Evolutionary conservation across 495 filamentous ascomycete genomes (phyloP).

Genomic region (Aspergillus affinis): DNA sequence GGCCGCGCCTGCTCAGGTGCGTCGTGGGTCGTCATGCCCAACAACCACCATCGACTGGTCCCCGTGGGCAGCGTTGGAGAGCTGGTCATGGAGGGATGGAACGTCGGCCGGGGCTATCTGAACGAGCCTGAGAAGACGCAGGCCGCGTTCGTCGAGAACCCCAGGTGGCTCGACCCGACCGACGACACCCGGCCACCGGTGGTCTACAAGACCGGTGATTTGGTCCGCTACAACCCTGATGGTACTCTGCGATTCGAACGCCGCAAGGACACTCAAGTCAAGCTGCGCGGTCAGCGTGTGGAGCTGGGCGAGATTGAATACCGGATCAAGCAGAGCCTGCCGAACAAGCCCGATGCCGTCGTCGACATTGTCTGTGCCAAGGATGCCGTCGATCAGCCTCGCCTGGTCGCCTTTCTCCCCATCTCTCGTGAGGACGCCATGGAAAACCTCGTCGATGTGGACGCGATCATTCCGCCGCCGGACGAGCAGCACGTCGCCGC

Average conservation of each 20-base stretch:
- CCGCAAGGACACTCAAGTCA: slow-evolving; percentile 62
- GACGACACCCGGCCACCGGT: background rate
- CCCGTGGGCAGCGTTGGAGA: slow-evolving; percentile 44
- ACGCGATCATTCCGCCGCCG: slow-evolving; percentile 2
- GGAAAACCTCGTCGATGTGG: background rate
- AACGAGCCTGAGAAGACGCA: slow-evolving; percentile 38
- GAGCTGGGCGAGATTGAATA: slow-evolving; percentile 40
- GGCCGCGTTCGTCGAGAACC: slow-evolving; percentile 42
- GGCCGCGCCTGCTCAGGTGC: slow-evolving; percentile 12
- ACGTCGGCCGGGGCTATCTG: slow-evolving; percentile 40
- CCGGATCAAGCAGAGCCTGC: slow-evolving; percentile 20
- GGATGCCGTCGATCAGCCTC: slow-evolving; percentile 15
- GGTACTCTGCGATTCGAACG: slow-evolving; percentile 68
- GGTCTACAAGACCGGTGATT: slow-evolving; percentile 71
- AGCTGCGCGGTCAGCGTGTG: slow-evolving; percentile 39
- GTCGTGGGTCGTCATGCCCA: slow-evolving; percentile 36
- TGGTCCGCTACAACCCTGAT: slow-evolving; percentile 68
- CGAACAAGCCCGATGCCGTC: slow-evolving; percentile 11
- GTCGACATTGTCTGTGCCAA: slow-evolving; percentile 15
- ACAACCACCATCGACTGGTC: slow-evolving; percentile 28
- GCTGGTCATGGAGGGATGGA: slow-evolving; percentile 39
- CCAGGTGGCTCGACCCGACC: slow-evolving; percentile 31
- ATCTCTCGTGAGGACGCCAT: background rate
- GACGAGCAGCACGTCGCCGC: slow-evolving; percentile 4
- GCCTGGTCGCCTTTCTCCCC: slow-evolving; percentile 15